phyloP scores from a whole-genome alignment of 2,329 filamentous ascomycete species.

The Dichotomopilus funicola region DNA sequence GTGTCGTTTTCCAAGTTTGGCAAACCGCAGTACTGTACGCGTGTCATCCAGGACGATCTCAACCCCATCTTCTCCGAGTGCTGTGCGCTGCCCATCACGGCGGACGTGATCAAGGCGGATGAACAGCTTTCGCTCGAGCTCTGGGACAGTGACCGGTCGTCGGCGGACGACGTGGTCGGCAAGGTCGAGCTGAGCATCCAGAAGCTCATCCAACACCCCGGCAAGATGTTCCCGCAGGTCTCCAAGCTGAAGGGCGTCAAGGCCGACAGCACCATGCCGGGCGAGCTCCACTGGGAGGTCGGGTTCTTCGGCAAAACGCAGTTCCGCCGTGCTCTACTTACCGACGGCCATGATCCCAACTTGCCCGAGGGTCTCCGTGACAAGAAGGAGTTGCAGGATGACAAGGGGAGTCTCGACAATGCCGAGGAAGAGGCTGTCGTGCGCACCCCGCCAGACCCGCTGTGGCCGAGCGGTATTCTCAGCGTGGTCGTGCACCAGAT shows the following conservation, averaged over 20 bases:
- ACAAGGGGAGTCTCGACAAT: slow-evolving; percentile 71
- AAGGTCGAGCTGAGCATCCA: slow-evolving; percentile 92
- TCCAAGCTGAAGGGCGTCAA: slow-evolving; percentile 80
- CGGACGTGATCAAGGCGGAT: slow-evolving; percentile 85
- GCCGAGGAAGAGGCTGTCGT: slow-evolving; percentile 76
- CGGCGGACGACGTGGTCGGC: slow-evolving; percentile 89
- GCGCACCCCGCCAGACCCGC: slow-evolving; percentile 87
- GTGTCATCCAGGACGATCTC: slow-evolving; percentile 89
- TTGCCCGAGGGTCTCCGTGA: slow-evolving; percentile 69
- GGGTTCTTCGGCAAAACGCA: slow-evolving; percentile 90
- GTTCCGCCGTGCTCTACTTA: slow-evolving; percentile 76
- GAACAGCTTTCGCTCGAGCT: slow-evolving; percentile 90
- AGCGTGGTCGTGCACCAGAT: slow-evolving; percentile 89
- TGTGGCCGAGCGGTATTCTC: slow-evolving; percentile 88
- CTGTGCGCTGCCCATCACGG: slow-evolving; percentile 75
- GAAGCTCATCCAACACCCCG: slow-evolving; percentile 89
- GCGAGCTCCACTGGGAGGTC: slow-evolving; percentile 91
- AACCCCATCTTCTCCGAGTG: slow-evolving; percentile 92
- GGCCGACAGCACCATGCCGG: slow-evolving; percentile 81
- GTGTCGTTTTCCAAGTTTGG: slow-evolving; percentile 92
- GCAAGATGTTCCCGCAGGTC: slow-evolving; percentile 84
- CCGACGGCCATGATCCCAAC: slow-evolving; percentile 75
- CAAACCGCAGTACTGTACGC: slow-evolving; percentile 96
- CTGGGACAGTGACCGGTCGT: slow-evolving; percentile 91
- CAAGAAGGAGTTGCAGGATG: slow-evolving; percentile 72